Evolutionary conservation across 2,329 filamentous ascomycete species (phyloP).

Genomic region (Aspergillus sp.): DNA sequence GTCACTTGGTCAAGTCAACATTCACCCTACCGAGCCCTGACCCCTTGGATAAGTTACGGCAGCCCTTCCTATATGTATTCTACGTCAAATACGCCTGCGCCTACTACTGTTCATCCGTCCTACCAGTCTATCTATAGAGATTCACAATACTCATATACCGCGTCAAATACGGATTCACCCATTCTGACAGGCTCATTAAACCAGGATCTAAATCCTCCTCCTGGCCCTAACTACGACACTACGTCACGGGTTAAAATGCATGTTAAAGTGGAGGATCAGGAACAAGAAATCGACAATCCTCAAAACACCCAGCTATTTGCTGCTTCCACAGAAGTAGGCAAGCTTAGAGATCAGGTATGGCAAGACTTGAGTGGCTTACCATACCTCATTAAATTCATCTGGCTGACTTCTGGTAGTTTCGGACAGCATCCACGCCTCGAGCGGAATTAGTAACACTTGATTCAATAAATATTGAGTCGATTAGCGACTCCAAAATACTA

Average conservation of each 20-base stretch:
- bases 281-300: not conserved
- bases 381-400: not conserved
- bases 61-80: not conserved
- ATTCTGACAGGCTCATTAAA: not conserved
- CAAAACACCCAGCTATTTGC: not conserved
- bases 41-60: constrained; percentile 3
- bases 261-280: not conserved
- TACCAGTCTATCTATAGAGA: not conserved
- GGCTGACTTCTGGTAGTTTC: not conserved
- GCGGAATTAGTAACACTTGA: not conserved
- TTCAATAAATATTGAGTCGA: constrained; percentile 8
- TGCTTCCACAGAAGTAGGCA: not conserved
- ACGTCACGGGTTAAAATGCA: not conserved
- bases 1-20: not conserved
- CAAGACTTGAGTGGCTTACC: not conserved
- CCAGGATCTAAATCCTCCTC: not conserved
- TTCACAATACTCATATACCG: not conserved
- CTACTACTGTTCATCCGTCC: not conserved
- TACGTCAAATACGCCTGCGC: not conserved
- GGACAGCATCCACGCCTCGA: not conserved
- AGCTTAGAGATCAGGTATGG: not conserved
- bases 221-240: not conserved
- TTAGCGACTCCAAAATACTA: constrained; percentile 23
- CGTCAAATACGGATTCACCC: not conserved
- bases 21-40: not conserved